Base-by-base conservation (phyloP, 1,284 basidiomycete genomes). In the Exsudoporus floridanus region DNA sequence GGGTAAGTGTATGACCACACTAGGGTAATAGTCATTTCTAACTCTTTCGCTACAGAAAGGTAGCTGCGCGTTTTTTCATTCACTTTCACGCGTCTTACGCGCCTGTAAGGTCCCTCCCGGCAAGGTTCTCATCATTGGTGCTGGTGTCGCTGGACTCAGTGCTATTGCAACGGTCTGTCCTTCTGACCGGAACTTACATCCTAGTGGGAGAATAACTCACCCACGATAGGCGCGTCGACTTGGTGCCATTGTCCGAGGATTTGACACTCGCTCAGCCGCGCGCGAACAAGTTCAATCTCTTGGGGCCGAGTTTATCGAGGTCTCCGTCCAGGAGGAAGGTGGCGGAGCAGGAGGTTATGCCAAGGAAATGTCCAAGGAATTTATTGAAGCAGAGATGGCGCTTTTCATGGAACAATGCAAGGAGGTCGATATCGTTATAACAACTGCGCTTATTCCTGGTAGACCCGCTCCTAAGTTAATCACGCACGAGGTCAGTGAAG, bases 351-450 rank as follows among this genome's bases (percentile, higher is more conserved):
- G 91, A 30, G 90, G 90, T 27, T 93, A 93, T 63, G 90, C 90
- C n/a, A 93, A 92, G 71, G 83, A 85, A 59, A 92, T 93, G 90
- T 89, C 87, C 39, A 90, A 92, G 73, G 90, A 91, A 67, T 93
- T 92, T 67, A 84, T 92, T 55, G 89, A 86, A 49, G 90, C 90
- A 12, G 91, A 93, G 69, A 92, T 93, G 91, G 83, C 86, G 0
- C 77, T 93, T 37, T 93, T 93, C 74, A 78, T 87, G 80, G 82
- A 87, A 65, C 90, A 93, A 69, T 87, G 84, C 70, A 87, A 84
- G 66, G 90, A 92, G 27, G 91, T 92, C 13, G 91, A 93, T 63
- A 92, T 93, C 53, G 79, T 93, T 53, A 81, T 93, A 59, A 92
- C 91, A 36, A 93, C 90, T 49, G 88, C 89, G 52, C 76, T 90